A percentile compares a stretch with the other conserved stretches of the same genome.
phyloP scores from a whole-genome alignment of 139 green algal genomes.

The Chara braunii region DNA sequence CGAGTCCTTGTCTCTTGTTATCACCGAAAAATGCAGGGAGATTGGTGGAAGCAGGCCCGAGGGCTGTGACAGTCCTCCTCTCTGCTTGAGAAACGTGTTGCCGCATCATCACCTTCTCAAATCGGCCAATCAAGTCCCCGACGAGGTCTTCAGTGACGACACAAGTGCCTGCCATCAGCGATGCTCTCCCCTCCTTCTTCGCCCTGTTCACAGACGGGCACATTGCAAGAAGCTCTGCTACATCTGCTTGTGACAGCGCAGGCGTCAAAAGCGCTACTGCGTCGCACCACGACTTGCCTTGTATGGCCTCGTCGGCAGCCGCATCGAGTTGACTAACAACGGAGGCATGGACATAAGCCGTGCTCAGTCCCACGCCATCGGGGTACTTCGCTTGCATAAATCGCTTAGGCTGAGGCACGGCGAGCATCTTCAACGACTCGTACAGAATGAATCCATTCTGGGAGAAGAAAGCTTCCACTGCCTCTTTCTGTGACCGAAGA shows the following conservation, averaged over 20 bases:
- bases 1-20: too few species aligned
- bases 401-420: slow-evolving; percentile 41
- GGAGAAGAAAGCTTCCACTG: slow-evolving; percentile 62
- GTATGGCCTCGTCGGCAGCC: slow-evolving; percentile 50
- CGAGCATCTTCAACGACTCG: slow-evolving; percentile 55
- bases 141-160: slow-evolving; percentile 6
- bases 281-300: slow-evolving; percentile 18
- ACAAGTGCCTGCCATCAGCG: slow-evolving; percentile 6
- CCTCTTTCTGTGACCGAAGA: slow-evolving; percentile 53
- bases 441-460: slow-evolving; percentile 71
- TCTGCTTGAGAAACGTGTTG: too few species aligned
- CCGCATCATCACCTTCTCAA: too few species aligned
- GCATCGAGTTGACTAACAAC: slow-evolving; percentile 56
- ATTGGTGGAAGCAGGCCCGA: too few species aligned
- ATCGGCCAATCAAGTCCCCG: too few species aligned
- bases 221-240: neutral
- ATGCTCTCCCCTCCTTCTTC: slow-evolving; percentile 4
- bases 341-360: slow-evolving; percentile 50
- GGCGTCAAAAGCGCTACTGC: slow-evolving; percentile 3
- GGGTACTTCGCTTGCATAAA: slow-evolving; percentile 57
- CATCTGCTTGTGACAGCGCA: slow-evolving; percentile 6
- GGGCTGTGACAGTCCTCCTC: too few species aligned
- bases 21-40: too few species aligned
- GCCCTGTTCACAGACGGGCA: slow-evolving; percentile 8
- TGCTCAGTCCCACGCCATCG: slow-evolving; percentile 55